These are phyloP conservation scores for Boletellus deceptivus DNA, from an alignment of 1,284 basidiomycete species.

Conservation along the genomic window DNA sequence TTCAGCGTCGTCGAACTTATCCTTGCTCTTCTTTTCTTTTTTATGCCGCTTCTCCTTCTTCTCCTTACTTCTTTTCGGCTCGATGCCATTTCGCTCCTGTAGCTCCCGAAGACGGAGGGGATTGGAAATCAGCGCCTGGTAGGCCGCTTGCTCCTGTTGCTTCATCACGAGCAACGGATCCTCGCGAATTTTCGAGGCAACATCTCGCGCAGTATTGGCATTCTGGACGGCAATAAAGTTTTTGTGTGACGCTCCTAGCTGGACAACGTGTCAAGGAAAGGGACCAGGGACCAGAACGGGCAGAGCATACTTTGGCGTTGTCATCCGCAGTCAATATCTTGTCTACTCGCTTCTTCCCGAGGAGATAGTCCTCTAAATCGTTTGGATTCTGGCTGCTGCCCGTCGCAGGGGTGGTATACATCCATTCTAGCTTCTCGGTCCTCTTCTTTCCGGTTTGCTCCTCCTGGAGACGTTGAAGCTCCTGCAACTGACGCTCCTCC, in stretches of 20 bases:
- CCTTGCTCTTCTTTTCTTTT: slow-evolving; percentile 55
- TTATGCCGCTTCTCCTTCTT: slow-evolving; percentile 64
- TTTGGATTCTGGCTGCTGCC: slow-evolving; percentile 81
- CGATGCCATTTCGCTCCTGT: slow-evolving; percentile 73
- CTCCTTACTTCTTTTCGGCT: slow-evolving; percentile 74
- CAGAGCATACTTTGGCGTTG: slow-evolving; percentile 72
- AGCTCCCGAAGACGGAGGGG: slow-evolving; percentile 85
- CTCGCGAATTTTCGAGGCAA: slow-evolving; percentile 91
- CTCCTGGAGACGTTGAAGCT: slow-evolving; percentile 92
- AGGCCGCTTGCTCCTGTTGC: slow-evolving; percentile 93
- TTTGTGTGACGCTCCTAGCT: slow-evolving; percentile 84
- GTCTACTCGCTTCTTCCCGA: slow-evolving; percentile 98
- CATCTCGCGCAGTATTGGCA: slow-evolving; percentile 87
- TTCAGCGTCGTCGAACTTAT: slow-evolving; percentile 40
- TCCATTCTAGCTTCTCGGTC: slow-evolving; percentile 96
- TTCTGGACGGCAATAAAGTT: slow-evolving; percentile 92
- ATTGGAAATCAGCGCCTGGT: slow-evolving; percentile 87
- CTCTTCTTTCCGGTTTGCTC: slow-evolving; percentile 93
- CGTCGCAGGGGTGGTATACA: slow-evolving; percentile 94
- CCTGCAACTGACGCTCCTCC: slow-evolving; percentile 94
- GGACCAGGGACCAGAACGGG: background rate
- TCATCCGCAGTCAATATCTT: slow-evolving; percentile 91
- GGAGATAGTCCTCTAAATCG: slow-evolving; percentile 93
- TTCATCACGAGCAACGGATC: slow-evolving; percentile 97
- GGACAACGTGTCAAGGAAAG: slow-evolving; percentile 8